Evolutionary conservation across 192 early-diverging fungal genomes (phyloP).

Genomic region (Backusella sp.): DNA sequence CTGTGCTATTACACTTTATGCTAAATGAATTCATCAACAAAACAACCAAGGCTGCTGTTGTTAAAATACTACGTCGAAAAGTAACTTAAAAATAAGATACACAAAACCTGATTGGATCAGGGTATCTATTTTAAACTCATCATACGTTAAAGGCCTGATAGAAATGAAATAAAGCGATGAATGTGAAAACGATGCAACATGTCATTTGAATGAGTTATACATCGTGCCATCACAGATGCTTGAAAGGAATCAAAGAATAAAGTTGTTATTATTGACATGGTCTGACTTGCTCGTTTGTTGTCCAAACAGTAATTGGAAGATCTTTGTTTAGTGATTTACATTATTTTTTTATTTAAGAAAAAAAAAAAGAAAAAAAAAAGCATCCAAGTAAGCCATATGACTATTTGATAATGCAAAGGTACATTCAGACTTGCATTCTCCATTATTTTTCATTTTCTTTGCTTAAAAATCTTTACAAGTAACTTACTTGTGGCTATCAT

Average conservation of each 20-base stretch:
- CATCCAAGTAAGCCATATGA: neutral
- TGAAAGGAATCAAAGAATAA: neutral
- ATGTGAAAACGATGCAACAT: neutral
- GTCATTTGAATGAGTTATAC: neutral
- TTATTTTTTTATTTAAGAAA: neutral
- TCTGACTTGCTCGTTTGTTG: constrained; percentile 10
- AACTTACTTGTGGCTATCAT: neutral
- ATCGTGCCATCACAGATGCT: neutral
- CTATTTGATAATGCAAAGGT: neutral
- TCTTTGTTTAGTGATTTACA: constrained; percentile 8
- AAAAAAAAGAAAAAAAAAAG: neutral
- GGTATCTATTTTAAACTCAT: neutral
- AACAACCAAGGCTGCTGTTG: neutral
- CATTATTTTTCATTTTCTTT: neutral
- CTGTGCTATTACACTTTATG: neutral
- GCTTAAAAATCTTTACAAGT: neutral
- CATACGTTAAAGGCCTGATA: neutral
- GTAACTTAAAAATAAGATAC: neutral
- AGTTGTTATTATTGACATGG: constrained; percentile 3
- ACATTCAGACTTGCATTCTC: neutral
- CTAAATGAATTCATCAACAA: constrained; percentile 6
- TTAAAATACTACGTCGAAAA: constrained; percentile 2
- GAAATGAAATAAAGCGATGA: neutral
- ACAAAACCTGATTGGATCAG: constrained; percentile 4
- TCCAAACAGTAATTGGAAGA: constrained; percentile 7